phyloP scores from a whole-genome alignment of 1,284 basidiomycete species.

The Pyrrhoderma lamaoense region DNA sequence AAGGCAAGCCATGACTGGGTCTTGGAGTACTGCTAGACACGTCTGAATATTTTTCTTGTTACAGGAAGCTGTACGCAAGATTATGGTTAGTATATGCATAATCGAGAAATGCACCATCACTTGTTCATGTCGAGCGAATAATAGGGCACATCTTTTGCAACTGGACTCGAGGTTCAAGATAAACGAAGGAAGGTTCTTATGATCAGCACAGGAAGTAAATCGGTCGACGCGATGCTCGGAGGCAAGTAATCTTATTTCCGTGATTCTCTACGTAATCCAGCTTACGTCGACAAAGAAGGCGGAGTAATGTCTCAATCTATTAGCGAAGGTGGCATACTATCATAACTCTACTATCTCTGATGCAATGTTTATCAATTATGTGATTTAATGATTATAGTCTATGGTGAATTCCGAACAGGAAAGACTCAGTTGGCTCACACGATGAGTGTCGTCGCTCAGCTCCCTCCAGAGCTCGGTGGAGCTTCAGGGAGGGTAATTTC shows the following conservation, averaged over 20 bases:
- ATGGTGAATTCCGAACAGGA: slow-evolving; percentile 77
- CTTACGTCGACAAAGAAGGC: slow-evolving; percentile 35
- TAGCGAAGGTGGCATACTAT: slow-evolving; percentile 60
- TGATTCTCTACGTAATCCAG: not conserved
- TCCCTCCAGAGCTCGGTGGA: slow-evolving; percentile 85
- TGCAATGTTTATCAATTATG: not conserved
- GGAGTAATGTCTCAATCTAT: slow-evolving; percentile 88
- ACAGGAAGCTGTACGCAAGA: slow-evolving; percentile 84
- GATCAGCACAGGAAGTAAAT: slow-evolving; percentile 88
- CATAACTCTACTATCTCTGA: not conserved
- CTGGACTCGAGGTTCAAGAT: slow-evolving; percentile 83
- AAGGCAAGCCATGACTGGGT: slow-evolving; percentile 45
- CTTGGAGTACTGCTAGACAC: slow-evolving; percentile 3
- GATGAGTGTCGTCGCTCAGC: slow-evolving; percentile 81
- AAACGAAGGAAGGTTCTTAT: slow-evolving; percentile 71
- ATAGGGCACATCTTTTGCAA: slow-evolving; percentile 82
- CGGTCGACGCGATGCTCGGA: slow-evolving; percentile 81
- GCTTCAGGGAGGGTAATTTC: slow-evolving; percentile 73
- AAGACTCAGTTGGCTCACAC: slow-evolving; percentile 93
- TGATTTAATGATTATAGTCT: too few relatives aligned
- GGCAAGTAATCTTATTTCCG: slow-evolving; percentile 37
- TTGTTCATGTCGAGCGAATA: too few relatives aligned
- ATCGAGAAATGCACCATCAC: slow-evolving; percentile 1
- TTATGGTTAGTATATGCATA: slow-evolving; percentile 45
- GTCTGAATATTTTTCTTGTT: slow-evolving; percentile 1